Base-by-base conservation (phyloP, 1,284 basidiomycete species). In the Agaricales sp. region DNA sequence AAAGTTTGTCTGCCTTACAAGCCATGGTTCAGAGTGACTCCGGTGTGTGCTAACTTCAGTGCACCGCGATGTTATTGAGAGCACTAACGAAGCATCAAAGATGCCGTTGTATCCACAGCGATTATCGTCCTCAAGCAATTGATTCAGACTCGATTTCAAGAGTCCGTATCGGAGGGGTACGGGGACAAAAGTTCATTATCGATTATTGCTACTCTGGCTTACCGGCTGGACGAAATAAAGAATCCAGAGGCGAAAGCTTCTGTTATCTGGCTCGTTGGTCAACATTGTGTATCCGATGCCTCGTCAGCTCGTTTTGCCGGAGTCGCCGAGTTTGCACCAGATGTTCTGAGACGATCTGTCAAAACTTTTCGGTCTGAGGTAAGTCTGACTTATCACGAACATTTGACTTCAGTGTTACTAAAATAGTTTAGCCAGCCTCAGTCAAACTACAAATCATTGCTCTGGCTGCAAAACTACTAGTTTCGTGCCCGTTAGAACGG, bases 211-310 rank as follows among this genome's bases (percentile, higher is more conserved):
- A 77, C 81, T 25, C 77, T 96, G 3, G 85, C 87, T 0, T 70
- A 76, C 47, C 71, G 78, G 24, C 75, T 94, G 35, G 87, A 90
- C 49, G 82, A 82, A 47, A 88, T 97, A 46, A 74, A 69, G 13
- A 86, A 92, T 58, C 71, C 85, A 1, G 74, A 79, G 53, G 91
- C 93, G 0, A 70, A 88, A 20, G 89, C 91, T 0, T 92, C 87
- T 55, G 80, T 95, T 0, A 68, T 92, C 37, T 94, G 92, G 91
- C 75, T 96, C 0, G 90, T 92, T 0, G 93, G 93, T 0, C 90
- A 94, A 62, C 91, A 89, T 61, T 75, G 86, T 2, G 69, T 69
- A 4, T 63, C 64, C 4, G 57, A 63, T 63, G 24, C 55, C 45
- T 30, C 53, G 52, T 4, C 54, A 51, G 49, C 65, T 60, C 18